Conservation (phyloP, 345 rosid species). For the Dovyalis caffra region DNA sequence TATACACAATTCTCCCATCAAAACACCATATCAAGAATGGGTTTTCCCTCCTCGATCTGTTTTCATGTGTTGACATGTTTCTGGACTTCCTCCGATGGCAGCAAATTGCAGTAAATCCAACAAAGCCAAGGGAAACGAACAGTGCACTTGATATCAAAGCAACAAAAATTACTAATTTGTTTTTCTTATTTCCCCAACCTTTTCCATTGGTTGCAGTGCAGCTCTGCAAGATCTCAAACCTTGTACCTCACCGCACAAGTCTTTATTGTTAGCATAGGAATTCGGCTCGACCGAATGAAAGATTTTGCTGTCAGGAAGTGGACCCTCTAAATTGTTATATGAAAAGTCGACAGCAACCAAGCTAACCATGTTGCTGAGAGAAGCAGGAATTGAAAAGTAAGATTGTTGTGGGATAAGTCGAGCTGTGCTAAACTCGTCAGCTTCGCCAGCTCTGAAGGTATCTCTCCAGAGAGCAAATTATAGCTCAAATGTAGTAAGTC, state of each 20-base stretch:
- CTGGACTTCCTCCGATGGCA: too few relatives aligned
- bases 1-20: too few relatives aligned
- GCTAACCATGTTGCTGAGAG: conserved; percentile 32
- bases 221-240: conserved; percentile 27
- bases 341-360: conserved; percentile 33
- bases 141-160: conserved; percentile 18
- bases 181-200: conserved; percentile 1
- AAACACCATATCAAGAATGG: too few relatives aligned
- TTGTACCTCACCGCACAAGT: conserved; percentile 25
- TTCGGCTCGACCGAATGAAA: conserved; percentile 20
- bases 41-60: too few relatives aligned
- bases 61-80: too few relatives aligned
- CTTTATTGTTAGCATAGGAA: conserved; percentile 34
- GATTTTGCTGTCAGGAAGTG: conserved; percentile 32
- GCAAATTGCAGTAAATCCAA: conserved; percentile 17
- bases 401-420: conserved; percentile 36
- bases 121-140: conserved; percentile 5
- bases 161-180: conserved; percentile 3
- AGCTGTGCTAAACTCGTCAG: conserved; percentile 29
- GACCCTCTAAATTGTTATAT: conserved; percentile 40
- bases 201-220: neutral
- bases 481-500: conserved; percentile 39
- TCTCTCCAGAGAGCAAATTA: conserved; percentile 33
- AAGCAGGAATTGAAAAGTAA: conserved; percentile 33
- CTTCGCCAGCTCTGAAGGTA: conserved; percentile 37